Evolutionary conservation across 1,284 basidiomycete genomes (phyloP).

Genomic region (Meira nashicola): DNA sequence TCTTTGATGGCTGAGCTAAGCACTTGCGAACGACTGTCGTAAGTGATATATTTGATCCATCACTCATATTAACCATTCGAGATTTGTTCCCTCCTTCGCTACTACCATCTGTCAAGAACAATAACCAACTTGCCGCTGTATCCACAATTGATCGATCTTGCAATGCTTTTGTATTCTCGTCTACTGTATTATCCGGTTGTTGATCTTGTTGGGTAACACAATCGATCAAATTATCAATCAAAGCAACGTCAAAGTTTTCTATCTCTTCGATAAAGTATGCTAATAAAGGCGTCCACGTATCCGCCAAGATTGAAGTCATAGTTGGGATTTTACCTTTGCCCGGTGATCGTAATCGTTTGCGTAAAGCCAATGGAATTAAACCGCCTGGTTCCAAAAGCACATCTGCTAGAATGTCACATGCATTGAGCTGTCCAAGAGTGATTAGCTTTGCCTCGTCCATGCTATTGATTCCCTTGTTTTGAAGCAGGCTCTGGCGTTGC

Average conservation of each 20-base stretch:
- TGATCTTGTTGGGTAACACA: not conserved
- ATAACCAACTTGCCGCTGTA: constrained; percentile 8
- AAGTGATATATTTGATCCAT: not conserved
- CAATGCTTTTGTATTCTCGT: no score
- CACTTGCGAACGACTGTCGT: not conserved
- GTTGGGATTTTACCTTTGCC: no score
- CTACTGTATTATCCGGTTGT: not conserved
- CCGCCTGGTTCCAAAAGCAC: constrained; percentile 4
- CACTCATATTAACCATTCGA: not conserved
- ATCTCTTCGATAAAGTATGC: not conserved
- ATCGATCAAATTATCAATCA: not conserved
- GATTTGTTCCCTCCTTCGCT: not conserved
- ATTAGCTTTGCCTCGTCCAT: not conserved
- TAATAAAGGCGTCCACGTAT: constrained; percentile 6
- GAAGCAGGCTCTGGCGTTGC: not conserved
- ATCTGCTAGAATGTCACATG: not conserved
- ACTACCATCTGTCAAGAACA: not conserved
- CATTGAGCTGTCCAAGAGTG: not conserved
- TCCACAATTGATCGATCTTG: not conserved
- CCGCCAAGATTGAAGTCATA: no score
- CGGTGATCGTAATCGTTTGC: no score
- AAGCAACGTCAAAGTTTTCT: not conserved
- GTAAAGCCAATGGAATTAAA: not conserved
- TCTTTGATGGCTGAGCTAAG: not conserved
- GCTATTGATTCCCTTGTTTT: not conserved